Percentiles rank a stretch among this genome's conserved stretches.
These are phyloP conservation scores for Bolboschoenoplectus hybrid DNA, from an alignment of 202 grass and related monocot species.

Conservation along the genomic window DNA sequence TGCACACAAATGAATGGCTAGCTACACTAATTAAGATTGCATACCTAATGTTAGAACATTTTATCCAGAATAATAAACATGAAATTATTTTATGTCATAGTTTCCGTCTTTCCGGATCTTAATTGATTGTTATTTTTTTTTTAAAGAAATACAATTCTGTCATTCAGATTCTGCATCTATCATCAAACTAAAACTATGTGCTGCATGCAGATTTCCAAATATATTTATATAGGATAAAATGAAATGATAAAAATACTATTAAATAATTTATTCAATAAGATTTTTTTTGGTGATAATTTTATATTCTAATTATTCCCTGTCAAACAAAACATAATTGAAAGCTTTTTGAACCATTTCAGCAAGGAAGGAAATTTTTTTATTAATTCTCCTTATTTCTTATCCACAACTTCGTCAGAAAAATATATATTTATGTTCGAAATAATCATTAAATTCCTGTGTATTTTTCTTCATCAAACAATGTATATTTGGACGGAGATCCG, in stretches of 20 bases:
- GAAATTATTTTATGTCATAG: neutral
- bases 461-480: neutral
- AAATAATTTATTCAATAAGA: too few species aligned
- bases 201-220: neutral
- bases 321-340: too few species aligned
- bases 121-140: neutral
- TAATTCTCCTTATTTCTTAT: neutral
- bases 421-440: neutral
- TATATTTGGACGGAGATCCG: neutral
- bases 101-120: neutral
- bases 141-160: neutral
- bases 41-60: neutral
- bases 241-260: neutral
- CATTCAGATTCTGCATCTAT: neutral
- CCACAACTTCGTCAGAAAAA: neutral
- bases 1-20: neutral
- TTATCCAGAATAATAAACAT: neutral
- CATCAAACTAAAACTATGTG: neutral
- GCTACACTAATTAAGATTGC: neutral
- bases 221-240: neutral
- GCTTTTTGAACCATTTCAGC: neutral
- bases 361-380: neutral
- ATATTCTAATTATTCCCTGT: too few species aligned
- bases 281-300: too few species aligned
- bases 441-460: neutral